phyloP scores from a whole-genome alignment of 192 early-diverging fungal species.

The Rhizoclosmatium globosum region DNA sequence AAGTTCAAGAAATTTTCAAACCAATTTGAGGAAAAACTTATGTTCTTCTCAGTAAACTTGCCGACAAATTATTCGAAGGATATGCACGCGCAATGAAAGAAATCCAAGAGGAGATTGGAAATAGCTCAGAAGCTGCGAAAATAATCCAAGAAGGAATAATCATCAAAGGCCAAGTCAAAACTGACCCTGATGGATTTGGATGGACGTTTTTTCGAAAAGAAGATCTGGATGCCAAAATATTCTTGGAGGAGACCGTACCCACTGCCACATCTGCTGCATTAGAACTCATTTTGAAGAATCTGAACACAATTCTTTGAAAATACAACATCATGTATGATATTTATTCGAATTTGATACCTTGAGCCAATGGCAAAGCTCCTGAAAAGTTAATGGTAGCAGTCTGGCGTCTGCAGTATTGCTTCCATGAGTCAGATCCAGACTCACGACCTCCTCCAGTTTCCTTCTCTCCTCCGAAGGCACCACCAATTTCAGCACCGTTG shows the following conservation, averaged over 20 bases:
- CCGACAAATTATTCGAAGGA: neutral
- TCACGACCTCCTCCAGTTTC: conserved; percentile 94
- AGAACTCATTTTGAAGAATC: neutral
- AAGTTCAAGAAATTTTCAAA: too few relatives aligned
- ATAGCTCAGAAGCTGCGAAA: neutral
- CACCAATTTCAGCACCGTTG: conserved; percentile 96
- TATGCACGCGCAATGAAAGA: neutral
- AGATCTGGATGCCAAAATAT: neutral
- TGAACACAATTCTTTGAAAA: neutral
- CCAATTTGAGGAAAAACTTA: too few relatives aligned
- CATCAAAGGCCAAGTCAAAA: neutral
- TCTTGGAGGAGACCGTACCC: neutral
- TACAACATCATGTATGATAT: neutral
- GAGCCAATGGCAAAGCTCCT: conserved; percentile 87
- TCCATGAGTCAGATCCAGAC: conserved; percentile 92
- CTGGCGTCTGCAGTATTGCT: conserved; percentile 86
- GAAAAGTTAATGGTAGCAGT: conserved; percentile 90
- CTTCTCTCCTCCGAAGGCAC: conserved; percentile 98
- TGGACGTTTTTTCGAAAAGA: neutral
- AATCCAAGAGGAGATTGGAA: neutral
- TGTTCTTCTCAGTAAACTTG: neutral
- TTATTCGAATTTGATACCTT: conserved; percentile 92
- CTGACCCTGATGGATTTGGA: conserved; percentile 1
- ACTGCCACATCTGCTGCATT: neutral
- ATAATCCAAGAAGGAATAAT: neutral